Conservation (phyloP, 1,139 yeast species). For the Casaregolazyma lundiana region DNA sequence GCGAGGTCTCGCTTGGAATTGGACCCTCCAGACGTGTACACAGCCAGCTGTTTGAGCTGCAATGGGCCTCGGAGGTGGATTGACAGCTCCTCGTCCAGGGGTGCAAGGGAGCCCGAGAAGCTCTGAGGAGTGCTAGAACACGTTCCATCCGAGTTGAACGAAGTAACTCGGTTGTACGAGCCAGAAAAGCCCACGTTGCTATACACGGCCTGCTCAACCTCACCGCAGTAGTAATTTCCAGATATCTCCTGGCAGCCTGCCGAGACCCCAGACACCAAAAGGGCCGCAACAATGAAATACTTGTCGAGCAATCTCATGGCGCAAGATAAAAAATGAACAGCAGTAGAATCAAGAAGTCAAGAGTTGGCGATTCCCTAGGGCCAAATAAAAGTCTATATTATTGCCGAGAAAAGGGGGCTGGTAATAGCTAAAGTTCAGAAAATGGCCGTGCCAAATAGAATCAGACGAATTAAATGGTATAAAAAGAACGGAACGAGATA, state of each 20-base stretch:
- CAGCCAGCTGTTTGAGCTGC: constrained; percentile 73
- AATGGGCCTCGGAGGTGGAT: constrained; percentile 96
- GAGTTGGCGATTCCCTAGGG: too few species aligned
- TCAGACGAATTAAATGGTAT: too few species aligned
- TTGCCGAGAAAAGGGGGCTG: constrained; percentile 1
- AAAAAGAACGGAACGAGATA: neutral
- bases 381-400: constrained; percentile 3
- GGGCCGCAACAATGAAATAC: constrained; percentile 12
- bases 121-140: constrained; percentile 49
- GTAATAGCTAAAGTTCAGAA: too few species aligned
- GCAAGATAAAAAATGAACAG: neutral
- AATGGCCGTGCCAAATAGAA: too few species aligned
- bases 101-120: constrained; percentile 74
- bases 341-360: too few species aligned
- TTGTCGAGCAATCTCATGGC: neutral
- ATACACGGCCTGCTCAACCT: constrained; percentile 65
- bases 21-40: constrained; percentile 40
- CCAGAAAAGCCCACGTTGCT: constrained; percentile 75
- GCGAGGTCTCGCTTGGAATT: constrained; percentile 34
- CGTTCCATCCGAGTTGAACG: constrained; percentile 57
- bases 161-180: constrained; percentile 64
- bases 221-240: constrained; percentile 82
- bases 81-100: constrained; percentile 82
- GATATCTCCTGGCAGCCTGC: constrained; percentile 27
- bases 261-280: constrained; percentile 18